Conservation (phyloP, 768 basidiomycete species). For the Lyophyllum decastes region DNA sequence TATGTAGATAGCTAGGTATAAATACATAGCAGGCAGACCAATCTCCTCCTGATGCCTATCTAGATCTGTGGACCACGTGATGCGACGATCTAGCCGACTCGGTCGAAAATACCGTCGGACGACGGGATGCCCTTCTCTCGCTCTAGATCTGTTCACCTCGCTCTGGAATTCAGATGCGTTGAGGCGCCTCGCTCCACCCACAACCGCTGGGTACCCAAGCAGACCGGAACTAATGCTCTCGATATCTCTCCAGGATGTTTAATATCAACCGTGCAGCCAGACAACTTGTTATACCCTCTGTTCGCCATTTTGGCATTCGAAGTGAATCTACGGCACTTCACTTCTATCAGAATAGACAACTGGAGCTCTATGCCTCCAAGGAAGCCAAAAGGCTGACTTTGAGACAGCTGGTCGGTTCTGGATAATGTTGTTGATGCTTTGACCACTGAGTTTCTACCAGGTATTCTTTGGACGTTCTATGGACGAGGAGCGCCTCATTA, state of each 20-base stretch:
- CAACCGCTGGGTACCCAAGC: neutral
- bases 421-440: neutral
- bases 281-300: conserved; percentile 1
- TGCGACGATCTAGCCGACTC: neutral
- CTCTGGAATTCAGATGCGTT: neutral
- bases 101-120: neutral
- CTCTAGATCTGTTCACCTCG: neutral
- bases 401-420: conserved; percentile 66
- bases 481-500: conserved; percentile 76
- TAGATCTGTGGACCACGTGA: conserved; percentile 9
- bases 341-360: conserved; percentile 83
- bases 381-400: conserved; percentile 73
- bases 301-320: conserved; percentile 11
- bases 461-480: conserved; percentile 87
- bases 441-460: conserved; percentile 34
- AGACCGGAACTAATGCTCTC: conserved; percentile 4
- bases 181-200: neutral
- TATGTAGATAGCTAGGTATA: no score
- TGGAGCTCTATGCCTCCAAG: conserved; percentile 79
- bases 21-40: no score
- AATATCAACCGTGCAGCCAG: conserved; percentile 5
- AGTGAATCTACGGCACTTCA: conserved; percentile 43
- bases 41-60: no score
- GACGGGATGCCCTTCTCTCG: neutral
- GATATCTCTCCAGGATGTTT: conserved; percentile 12